Base-by-base conservation (phyloP, 805 yeast genomes). In the Osmozyma mogii region DNA sequence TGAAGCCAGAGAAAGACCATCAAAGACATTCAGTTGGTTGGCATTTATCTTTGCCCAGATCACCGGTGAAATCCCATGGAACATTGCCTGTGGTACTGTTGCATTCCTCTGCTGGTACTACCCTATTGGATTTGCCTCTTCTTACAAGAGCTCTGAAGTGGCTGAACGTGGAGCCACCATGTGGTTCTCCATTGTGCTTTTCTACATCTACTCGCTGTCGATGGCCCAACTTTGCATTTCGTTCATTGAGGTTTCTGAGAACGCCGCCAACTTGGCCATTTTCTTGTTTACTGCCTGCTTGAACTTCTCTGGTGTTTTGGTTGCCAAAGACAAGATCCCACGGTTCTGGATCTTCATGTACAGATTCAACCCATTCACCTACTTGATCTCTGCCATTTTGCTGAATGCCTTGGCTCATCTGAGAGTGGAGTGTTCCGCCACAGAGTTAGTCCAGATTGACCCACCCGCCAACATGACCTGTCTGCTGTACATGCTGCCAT, bases 251-350 rank as follows among this genome's bases (percentile, higher is more conserved):
- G 27, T 41, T 22, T 45, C 43, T 9, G 48, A 47, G 28, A 48
- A 46, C 21, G 54, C 54, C 6, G 54, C 51, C 17, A 49, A 49
- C 38, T 25, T 45, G 38, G 45, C 46, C 17, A 40, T 43, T 24
- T 36, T 49, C 31, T 31, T 49, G 37, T 45, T 50, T 35, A 44
- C 47, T 6, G 40, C 47, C 45, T 45, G 50, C 29, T 43, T 83
- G 56, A 69, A 71, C 31, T 80, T 82, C 72, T 79, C 85, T 67
- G 94, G 94, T 67, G 84, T 79, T 25, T 59, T 83, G 58, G 75
- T 71, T 10, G 60, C 72, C 15, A 70, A 75, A 25, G 24, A 24
- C 13, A 14, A 22, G 13, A 31, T 37, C 9, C 34, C 40, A 6
- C 16, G 25, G 10, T 22, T 22, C 25, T 22, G 25, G 25, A 22